phyloP scores from a whole-genome alignment of 2,329 filamentous ascomycete species.

The Truncatella angustata region DNA sequence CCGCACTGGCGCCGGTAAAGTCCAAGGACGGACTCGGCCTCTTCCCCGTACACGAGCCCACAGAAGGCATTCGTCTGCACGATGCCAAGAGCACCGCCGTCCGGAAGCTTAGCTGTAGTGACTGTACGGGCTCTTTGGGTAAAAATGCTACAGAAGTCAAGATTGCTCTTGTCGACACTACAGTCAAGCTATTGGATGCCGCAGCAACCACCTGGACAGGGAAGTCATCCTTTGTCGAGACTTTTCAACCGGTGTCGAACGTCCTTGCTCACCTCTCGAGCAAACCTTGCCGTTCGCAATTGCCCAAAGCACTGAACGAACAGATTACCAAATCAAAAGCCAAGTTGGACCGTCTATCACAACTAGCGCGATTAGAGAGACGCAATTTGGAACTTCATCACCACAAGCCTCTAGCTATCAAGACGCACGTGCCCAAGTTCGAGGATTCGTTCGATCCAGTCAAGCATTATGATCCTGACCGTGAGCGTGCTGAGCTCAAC shows the following conservation, averaged over 20 bases:
- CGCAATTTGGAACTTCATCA: constrained; percentile 84
- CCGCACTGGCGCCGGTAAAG: constrained; percentile 59
- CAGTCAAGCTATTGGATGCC: constrained; percentile 62
- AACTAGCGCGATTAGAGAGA: constrained; percentile 63
- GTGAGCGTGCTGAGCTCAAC: constrained; percentile 79
- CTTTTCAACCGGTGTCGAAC: constrained; percentile 64
- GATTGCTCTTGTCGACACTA: constrained; percentile 59
- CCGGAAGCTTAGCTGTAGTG: constrained; percentile 57
- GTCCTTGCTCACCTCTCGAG: constrained; percentile 62
- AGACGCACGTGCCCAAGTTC: constrained; percentile 87
- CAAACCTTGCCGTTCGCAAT: constrained; percentile 47
- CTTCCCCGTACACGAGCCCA: constrained; percentile 62
- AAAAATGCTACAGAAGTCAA: constrained; percentile 36
- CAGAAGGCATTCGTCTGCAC: constrained; percentile 48
- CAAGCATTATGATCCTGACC: constrained; percentile 96
- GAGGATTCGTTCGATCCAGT: constrained; percentile 92
- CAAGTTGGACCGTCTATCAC: constrained; percentile 54
- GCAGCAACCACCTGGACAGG: constrained; percentile 72
- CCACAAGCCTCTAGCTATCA: constrained; percentile 85
- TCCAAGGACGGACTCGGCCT: constrained; percentile 44
- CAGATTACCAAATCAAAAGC: constrained; percentile 39
- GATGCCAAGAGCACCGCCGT: constrained; percentile 37
- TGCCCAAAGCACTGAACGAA: constrained; percentile 43
- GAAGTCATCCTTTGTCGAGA: constrained; percentile 74
- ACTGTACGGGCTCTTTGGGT: constrained; percentile 43